phyloP scores from a whole-genome alignment of 108 stramenopile genomes.

The Skeletonema potamos region DNA sequence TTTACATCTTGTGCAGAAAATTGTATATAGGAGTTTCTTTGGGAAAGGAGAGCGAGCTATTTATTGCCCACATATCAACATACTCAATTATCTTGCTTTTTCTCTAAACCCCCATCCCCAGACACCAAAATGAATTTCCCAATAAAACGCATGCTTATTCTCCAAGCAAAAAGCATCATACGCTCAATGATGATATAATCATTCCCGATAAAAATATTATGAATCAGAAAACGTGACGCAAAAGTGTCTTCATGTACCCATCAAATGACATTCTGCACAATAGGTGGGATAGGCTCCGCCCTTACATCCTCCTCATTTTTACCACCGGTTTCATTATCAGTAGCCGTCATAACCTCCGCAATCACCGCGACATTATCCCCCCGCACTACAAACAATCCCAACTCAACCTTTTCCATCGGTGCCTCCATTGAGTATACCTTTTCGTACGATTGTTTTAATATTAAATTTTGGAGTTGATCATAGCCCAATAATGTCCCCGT shows the following conservation, averaged over 20 bases:
- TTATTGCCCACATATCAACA: too few relatives aligned
- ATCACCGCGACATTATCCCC: constrained; percentile 82
- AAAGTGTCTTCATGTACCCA: not conserved
- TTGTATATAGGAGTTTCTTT: too few relatives aligned
- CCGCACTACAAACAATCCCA: constrained; percentile 80
- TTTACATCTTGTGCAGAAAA: too few relatives aligned
- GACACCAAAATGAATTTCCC: not conserved
- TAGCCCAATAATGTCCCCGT: constrained; percentile 67
- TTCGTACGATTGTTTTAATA: constrained; percentile 69
- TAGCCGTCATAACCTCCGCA: not conserved
- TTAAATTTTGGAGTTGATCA: constrained; percentile 88
- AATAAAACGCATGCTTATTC: not conserved
- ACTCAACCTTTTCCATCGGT: constrained; percentile 70
- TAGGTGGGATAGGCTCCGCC: constrained; percentile 42
- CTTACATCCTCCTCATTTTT: constrained; percentile 26
- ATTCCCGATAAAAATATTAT: not conserved
- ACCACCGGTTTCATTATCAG: constrained; percentile 4
- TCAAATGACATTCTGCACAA: constrained; percentile 42
- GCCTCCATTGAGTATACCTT: constrained; percentile 57
- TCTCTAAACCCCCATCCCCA: too few relatives aligned
- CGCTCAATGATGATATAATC: not conserved
- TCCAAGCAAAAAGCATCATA: not conserved
- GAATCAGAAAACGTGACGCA: not conserved
- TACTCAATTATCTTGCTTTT: too few relatives aligned
- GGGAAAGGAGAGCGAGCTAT: too few relatives aligned